Evolutionary conservation across 2,329 filamentous ascomycete species (phyloP), one percentile per base, ranked within the genome.

Genomic region (Chrysosphaeria jannelii): DNA sequence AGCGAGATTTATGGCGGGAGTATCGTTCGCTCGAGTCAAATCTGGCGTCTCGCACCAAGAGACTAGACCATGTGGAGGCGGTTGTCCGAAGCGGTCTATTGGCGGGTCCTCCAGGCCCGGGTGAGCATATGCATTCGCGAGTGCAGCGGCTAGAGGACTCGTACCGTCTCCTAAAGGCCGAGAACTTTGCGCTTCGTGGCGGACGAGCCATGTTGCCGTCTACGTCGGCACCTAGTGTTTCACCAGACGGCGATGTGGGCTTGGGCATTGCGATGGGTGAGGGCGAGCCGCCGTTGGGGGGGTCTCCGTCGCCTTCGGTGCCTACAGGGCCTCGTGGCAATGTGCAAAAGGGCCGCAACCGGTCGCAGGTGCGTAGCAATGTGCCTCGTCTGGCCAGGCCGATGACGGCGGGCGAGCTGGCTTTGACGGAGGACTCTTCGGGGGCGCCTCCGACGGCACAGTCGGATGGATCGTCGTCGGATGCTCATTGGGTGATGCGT

Each of bases 1-100:
- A 97, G 42, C 66, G 72, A 23, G 74, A 89, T 29, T 47, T 93
- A n/a, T 69, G 67, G 48, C 74, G 76, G 30, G 79, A 93, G 37
- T 93, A 91, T 37, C 72, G 88, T 36, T 61, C 57, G 0, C 53
- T 97, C 2, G 78, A 91, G 41, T 65, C 64, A 33, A 72, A 65
- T 18, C 60, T 91, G 14, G 74, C 85, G 25, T 46, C 64, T 13
- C 66, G 78, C 10, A 57, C 68, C 28, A 85, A 88, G 48, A 75
- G 76, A 34, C 58, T 97, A 14, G 81, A 93, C 32, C 62, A 72
- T 3, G 53, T 97, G 1, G 85, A 97, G 43, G 62, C 66, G 10
- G 57, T 75, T 20, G 63, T 85, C 19, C 58, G 70, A 29, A 70
- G 66, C 32, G 57, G 53, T 10, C 45, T 65, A 10, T 53, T 59